Evolutionary conservation across 768 basidiomycete genomes (phyloP), one percentile per base, ranked within the genome.

Genomic region (Xanthoconium stramineum): DNA sequence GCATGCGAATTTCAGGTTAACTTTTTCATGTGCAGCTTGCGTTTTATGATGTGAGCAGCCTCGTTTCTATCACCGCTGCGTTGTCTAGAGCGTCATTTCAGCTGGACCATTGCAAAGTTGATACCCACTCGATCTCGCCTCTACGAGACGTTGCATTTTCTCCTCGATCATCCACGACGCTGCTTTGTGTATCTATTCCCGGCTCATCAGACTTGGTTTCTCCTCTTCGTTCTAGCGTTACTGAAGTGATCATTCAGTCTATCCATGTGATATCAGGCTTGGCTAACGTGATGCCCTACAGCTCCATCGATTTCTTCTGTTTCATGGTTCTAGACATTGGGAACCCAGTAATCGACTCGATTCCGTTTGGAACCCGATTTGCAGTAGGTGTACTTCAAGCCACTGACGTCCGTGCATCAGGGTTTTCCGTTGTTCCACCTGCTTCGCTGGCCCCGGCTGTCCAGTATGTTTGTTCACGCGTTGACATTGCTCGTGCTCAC

Each of bases 141-240:
- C 0, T 74, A 83, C 46, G 92, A 95, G 72, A 92, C 93, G 0
- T 76, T 97, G 1, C 87, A 86, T 53, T 99, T 98, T 69, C 82
- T 99, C 9, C 81, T 99, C 10, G 94, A 98, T 64, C 96, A 98
- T 67, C 96, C 96, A 13, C 84, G 96, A 12, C 83, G 91, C 59
- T 96, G 94, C 71, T 95, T 89, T 65, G 83, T 93, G 12, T 91
- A 94, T 68, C 80, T 96, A 10, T 96, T 96, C 62, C 94, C 94
- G 0, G 86, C 92, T 0, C 91, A 94, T 64, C 94, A 97, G 67
- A 97, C 94, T 4, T 94, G 93, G 91, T 90, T 96, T 62, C 81
- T 97, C 6, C 58, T 92, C 2, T 80, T 82, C 1, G 69, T 95
- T 24, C 77, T 97, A 24, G 37, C 89, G 5, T 60, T 75, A 0